These are phyloP conservation scores for Sclerotinia sclerotiorum DNA, from an alignment of 2,329 filamentous ascomycete genomes.

Conservation along the genomic window DNA sequence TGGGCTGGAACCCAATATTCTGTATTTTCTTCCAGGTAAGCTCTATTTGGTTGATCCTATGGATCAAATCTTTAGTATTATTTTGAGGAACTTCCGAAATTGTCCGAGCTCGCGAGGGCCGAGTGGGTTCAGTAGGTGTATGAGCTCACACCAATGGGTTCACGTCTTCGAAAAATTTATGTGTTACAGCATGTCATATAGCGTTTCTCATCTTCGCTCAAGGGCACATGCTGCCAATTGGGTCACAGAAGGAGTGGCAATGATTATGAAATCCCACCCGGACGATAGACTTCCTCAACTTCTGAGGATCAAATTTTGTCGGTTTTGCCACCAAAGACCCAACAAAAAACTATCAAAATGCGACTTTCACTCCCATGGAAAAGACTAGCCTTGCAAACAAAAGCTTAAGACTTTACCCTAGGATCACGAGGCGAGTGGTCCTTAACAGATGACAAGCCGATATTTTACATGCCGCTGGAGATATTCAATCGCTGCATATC, in stretches of 20 bases:
- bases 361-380: not conserved
- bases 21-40: slow-evolving; percentile 16
- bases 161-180: not conserved
- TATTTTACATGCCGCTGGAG: not conserved
- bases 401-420: no score
- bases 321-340: not conserved
- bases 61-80: slow-evolving; percentile 3
- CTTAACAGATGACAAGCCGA: not conserved
- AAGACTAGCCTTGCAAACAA: not conserved
- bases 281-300: not conserved
- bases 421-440: accelerated
- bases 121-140: not conserved
- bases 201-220: not conserved
- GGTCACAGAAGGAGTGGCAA: not conserved
- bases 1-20: not conserved
- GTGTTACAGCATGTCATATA: not conserved
- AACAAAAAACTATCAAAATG: not conserved
- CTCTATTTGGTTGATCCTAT: not conserved
- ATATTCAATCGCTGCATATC: not conserved
- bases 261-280: not conserved
- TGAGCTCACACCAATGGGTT: not conserved
- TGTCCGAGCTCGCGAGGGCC: accelerated
- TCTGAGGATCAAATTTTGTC: not conserved
- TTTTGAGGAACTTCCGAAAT: not conserved
- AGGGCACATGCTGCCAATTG: accelerated